A percentile compares a stretch with the other conserved stretches of the same genome.
phyloP scores from a whole-genome alignment of 1,284 basidiomycete genomes.

The Ceratobasidium sp. region DNA sequence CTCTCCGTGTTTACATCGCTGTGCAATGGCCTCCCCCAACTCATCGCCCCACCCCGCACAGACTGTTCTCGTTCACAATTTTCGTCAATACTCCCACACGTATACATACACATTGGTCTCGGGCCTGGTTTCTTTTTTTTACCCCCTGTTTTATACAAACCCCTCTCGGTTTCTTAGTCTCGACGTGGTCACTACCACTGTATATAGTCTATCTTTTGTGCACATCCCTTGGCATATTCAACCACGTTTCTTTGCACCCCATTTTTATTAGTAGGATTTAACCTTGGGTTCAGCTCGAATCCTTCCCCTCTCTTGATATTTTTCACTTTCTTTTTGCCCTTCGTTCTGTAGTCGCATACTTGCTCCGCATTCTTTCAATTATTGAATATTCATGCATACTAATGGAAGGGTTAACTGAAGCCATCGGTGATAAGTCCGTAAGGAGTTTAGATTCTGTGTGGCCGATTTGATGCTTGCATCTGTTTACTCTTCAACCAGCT shows the following conservation, averaged over 20 bases:
- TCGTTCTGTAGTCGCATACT: slow-evolving; percentile 23
- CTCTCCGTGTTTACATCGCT: slow-evolving; percentile 24
- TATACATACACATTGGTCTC: slow-evolving; percentile 11
- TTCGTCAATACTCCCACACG: slow-evolving; percentile 13
- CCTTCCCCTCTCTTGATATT: not conserved
- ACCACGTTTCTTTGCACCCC: slow-evolving; percentile 3
- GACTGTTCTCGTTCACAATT: slow-evolving; percentile 22
- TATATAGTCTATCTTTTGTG: slow-evolving; percentile 18
- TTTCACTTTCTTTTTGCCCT: not conserved
- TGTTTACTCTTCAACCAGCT: no score
- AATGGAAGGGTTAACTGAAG: slow-evolving; percentile 19
- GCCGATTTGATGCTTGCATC: no score
- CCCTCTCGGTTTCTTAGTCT: not conserved
- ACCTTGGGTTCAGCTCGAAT: not conserved
- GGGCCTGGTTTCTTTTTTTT: slow-evolving; percentile 4
- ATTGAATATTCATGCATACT: not conserved
- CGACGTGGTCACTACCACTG: slow-evolving; percentile 15
- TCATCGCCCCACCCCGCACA: slow-evolving; percentile 14
- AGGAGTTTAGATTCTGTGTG: no score
- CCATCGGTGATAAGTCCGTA: not conserved
- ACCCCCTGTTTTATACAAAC: slow-evolving; percentile 19
- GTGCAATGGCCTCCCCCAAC: slow-evolving; percentile 5
- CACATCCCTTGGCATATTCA: slow-evolving; percentile 7
- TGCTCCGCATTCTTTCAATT: not conserved
- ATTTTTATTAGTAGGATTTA: not conserved